Base-by-base conservation (phyloP, 371 early-diverging fungal species). In the Encephalitozoon hellem region DNA sequence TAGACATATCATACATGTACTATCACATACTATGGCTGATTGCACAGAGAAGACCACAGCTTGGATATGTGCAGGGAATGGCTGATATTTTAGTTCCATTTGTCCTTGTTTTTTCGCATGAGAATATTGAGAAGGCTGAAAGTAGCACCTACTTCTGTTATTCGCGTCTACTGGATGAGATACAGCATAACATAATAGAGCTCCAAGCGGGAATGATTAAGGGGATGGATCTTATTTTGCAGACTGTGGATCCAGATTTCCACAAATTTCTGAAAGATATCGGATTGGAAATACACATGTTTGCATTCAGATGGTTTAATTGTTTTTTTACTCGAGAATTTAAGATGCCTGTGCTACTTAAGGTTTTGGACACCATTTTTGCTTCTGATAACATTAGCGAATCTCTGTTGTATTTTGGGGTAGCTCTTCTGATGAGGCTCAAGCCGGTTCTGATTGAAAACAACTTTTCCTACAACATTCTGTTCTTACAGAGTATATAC, bases 271-370 rank as follows among this genome's bases (percentile, higher is more conserved):
- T 96, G 34, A 88, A 89, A 63, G 83, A 87, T 0, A 90, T 94
- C 84, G 90, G 90, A 9, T 87, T 97, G 18, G 93, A 95, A 73
- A 94, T 94, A 80, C 91, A 96, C 59, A 95, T 95, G 82, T 94
- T 96, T 88, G 92, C 94, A 15, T 96, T 96, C 81, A 88, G 97
- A 45, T 97, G 97, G 97, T 93, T 96, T 90, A 96, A 95, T 83
- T 97, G 97, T 80, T 82, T 97, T 65, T 86, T 96, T 80, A 92
- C 95, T 91, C 88, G 97, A 45, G 97, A 97, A 84, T 84, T 96
- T 41, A 88, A 90, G 15, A 83, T 96, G 9, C 80, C 86, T 41
- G 88, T 88, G 72, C 92, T 89, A 9, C 90, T 95, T 38, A 90
- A 95, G 30, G 92, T 97, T 90, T 95, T 97, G 94, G 97, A 96